These are phyloP conservation scores for Salicornia ramosissima DNA, from an alignment of 148 eudicot species.

Conservation along the genomic window DNA sequence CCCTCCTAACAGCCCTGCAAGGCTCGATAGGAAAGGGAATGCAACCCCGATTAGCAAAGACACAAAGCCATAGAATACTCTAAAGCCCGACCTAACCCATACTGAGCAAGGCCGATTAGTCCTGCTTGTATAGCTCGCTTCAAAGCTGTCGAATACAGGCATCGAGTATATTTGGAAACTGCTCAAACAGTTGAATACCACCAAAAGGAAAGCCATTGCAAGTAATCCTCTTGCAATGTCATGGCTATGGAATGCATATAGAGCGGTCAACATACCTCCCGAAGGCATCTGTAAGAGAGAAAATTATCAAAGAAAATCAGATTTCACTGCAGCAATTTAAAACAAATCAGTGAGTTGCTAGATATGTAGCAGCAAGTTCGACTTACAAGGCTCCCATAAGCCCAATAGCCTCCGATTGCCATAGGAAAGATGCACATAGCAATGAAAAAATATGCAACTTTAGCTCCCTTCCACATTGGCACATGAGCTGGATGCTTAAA, in stretches of 20 bases:
- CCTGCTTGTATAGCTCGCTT: slow-evolving; percentile 93
- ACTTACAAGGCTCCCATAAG: slow-evolving; percentile 94
- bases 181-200: slow-evolving; percentile 94
- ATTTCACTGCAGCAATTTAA: background rate
- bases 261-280: slow-evolving; percentile 79
- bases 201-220: slow-evolving; percentile 79
- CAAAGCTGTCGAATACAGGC: slow-evolving; percentile 97
- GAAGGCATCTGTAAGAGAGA: slow-evolving; percentile 68
- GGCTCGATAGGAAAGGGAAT: slow-evolving; percentile 86
- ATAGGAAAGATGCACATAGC: slow-evolving; percentile 92
- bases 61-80: slow-evolving; percentile 82
- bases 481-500: slow-evolving; percentile 98
- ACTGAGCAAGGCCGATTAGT: slow-evolving; percentile 92
- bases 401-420: slow-evolving; percentile 98
- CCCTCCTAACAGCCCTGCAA: slow-evolving; percentile 91
- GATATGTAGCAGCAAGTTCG: background rate
- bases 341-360: too few relatives aligned
- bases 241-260: slow-evolving; percentile 73
- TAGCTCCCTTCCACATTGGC: slow-evolving; percentile 99
- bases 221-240: slow-evolving; percentile 89
- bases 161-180: slow-evolving; percentile 98
- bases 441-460: slow-evolving; percentile 84
- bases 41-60: slow-evolving; percentile 85
- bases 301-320: background rate
- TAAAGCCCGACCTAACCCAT: slow-evolving; percentile 94